These are phyloP conservation scores for Tolypocladium sp. DNA, from an alignment of 2,329 filamentous ascomycete species.

Conservation along the genomic window DNA sequence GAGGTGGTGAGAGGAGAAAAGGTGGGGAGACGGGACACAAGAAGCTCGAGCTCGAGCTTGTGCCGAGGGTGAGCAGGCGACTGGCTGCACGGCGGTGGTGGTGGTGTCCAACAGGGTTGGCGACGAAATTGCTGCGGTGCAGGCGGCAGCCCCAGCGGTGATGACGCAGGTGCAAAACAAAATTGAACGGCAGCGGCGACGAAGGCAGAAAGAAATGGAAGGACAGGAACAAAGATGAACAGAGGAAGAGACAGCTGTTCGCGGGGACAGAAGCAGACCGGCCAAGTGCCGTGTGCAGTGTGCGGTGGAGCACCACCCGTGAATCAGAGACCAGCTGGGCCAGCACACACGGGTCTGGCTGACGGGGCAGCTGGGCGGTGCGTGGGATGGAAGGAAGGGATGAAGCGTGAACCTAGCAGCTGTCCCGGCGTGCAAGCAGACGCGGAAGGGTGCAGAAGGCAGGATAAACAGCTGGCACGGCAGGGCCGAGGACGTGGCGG, in stretches of 20 bases:
- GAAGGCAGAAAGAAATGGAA: background rate
- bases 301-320: constrained; percentile 2
- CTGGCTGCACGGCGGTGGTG: background rate
- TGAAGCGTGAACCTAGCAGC: background rate
- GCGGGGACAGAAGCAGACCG: background rate
- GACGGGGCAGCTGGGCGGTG: background rate
- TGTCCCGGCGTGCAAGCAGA: background rate
- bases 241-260: background rate
- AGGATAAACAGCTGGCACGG: no score
- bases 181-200: background rate
- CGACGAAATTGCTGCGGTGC: constrained; percentile 5
- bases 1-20: constrained; percentile 9
- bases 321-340: constrained; percentile 1
- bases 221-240: background rate
- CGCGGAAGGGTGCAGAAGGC: background rate
- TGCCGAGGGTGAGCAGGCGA: background rate
- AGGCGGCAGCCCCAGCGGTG: background rate
- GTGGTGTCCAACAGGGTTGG: constrained; percentile 1
- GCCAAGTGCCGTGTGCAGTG: background rate
- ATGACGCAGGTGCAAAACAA: background rate
- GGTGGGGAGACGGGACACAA: constrained; percentile 1
- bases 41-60: constrained; percentile 1
- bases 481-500: background rate
- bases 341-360: background rate
- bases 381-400: background rate